Conservation (phyloP, 495 filamentous ascomycete genomes). For the Wilcoxina mikolae region DNA sequence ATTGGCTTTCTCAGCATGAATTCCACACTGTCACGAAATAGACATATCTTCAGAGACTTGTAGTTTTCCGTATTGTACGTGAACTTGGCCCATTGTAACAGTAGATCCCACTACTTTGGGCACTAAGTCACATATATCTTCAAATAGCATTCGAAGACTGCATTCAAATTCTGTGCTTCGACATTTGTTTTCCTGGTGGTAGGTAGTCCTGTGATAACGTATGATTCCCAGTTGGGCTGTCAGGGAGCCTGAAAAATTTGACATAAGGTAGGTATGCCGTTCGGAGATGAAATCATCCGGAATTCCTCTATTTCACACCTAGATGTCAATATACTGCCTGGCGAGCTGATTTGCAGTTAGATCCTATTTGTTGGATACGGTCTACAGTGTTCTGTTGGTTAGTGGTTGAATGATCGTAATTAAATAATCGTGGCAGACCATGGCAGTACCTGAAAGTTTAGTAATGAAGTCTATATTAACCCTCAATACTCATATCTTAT, state of each 20-base stretch:
- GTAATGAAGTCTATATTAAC: not conserved
- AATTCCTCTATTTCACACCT: not conserved
- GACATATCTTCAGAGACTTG: not conserved
- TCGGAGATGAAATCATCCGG: constrained; percentile 6
- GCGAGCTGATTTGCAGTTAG: not conserved
- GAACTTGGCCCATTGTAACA: not conserved
- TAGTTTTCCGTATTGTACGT: no score
- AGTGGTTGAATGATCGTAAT: not conserved
- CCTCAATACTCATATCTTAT: not conserved
- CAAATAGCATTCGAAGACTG: not conserved
- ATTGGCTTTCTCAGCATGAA: not conserved
- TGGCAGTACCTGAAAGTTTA: not conserved
- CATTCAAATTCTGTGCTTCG: not conserved
- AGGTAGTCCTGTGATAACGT: not conserved
- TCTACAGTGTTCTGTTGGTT: not conserved
- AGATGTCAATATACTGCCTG: not conserved
- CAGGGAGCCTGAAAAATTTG: constrained; percentile 3
- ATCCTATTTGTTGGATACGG: not conserved
- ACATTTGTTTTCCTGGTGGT: no score
- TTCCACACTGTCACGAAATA: not conserved
- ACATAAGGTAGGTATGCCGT: not conserved
- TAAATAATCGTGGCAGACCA: not conserved
- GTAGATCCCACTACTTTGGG: not conserved
- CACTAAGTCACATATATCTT: not conserved
- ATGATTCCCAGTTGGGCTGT: not conserved